These are phyloP conservation scores for Senna tora DNA, from an alignment of 306 rosid genomes.

Conservation along the genomic window DNA sequence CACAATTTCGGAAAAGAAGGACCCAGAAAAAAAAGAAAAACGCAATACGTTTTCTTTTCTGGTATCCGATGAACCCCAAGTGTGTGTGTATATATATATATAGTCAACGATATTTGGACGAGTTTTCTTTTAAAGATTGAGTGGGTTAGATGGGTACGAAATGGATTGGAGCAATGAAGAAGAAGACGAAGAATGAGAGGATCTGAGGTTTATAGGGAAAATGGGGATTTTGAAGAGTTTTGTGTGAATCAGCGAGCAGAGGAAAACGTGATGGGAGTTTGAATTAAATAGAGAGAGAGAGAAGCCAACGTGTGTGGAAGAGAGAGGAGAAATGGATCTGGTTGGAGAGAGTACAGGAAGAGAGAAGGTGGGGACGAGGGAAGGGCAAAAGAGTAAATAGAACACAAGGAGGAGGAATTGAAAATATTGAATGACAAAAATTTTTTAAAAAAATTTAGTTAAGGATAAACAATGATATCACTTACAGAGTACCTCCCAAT, in stretches of 20 bases:
- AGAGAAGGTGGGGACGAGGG: constrained; percentile 9
- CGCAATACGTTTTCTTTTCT: not conserved
- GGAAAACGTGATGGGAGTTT: constrained; percentile 9
- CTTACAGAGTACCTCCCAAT: too few species aligned
- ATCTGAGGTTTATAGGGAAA: constrained; percentile 11
- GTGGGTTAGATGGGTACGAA: not conserved
- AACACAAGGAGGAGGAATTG: too few species aligned
- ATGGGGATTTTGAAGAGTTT: constrained; percentile 6
- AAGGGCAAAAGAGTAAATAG: constrained; percentile 42
- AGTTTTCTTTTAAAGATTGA: not conserved
- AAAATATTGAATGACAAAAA: too few species aligned
- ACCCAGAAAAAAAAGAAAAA: not conserved
- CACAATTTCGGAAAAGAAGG: not conserved
- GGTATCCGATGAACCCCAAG: constrained; percentile 27
- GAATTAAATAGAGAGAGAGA: constrained; percentile 12
- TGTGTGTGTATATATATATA: not conserved
- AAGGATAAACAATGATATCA: too few species aligned
- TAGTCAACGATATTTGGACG: constrained; percentile 46
- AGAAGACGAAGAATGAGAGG: not conserved
- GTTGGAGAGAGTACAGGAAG: not conserved
- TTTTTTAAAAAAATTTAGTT: too few species aligned
- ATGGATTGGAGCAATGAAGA: not conserved
- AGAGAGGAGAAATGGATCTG: constrained; percentile 41
- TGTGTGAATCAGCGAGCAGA: constrained; percentile 25
- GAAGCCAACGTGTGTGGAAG: too few species aligned